A percentile compares a stretch with the other conserved stretches of the same genome.
These are phyloP conservation scores for Pleurotus giganteus DNA, from an alignment of 768 basidiomycete species.

Conservation along the genomic window DNA sequence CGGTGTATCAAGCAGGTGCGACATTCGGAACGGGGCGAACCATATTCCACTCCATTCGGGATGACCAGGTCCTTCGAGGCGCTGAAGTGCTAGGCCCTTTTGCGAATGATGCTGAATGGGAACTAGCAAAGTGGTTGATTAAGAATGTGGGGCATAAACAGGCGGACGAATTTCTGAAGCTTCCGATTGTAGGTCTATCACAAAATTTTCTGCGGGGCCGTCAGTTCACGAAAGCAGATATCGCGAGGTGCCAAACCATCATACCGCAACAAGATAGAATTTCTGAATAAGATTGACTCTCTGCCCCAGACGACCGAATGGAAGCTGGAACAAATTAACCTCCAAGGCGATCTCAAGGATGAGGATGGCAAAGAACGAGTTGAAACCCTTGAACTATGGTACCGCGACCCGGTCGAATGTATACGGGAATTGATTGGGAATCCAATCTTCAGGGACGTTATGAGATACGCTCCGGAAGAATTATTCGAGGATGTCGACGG, in stretches of 20 bases:
- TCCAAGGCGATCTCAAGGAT: slow-evolving; percentile 11
- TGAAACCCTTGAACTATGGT: slow-evolving; percentile 25
- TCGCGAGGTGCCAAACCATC: background rate
- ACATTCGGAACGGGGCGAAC: slow-evolving; percentile 4
- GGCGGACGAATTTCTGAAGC: slow-evolving; percentile 27
- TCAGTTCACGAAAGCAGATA: background rate
- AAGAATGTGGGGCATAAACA: slow-evolving; percentile 23
- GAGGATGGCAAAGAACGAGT: background rate
- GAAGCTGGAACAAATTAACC: slow-evolving; percentile 13
- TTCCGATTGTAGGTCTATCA: slow-evolving; percentile 20
- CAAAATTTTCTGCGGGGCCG: background rate
- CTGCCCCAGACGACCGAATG: slow-evolving; percentile 15
- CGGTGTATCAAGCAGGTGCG: background rate
- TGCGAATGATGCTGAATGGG: slow-evolving; percentile 23
- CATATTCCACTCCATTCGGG: slow-evolving; percentile 10
- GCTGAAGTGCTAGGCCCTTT: slow-evolving; percentile 23
- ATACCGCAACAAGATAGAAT: background rate
- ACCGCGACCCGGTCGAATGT: slow-evolving; percentile 19
- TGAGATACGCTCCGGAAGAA: slow-evolving; percentile 24
- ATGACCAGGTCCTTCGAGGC: slow-evolving; percentile 10
- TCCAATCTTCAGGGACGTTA: slow-evolving; percentile 22
- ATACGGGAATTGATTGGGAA: slow-evolving; percentile 26
- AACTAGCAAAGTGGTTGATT: slow-evolving; percentile 31
- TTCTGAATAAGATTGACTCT: slow-evolving; percentile 15
- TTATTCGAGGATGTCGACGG: slow-evolving; percentile 10